Conservation (phyloP, 352 stramenopile species). For the Phytopythium oedochilum region DNA sequence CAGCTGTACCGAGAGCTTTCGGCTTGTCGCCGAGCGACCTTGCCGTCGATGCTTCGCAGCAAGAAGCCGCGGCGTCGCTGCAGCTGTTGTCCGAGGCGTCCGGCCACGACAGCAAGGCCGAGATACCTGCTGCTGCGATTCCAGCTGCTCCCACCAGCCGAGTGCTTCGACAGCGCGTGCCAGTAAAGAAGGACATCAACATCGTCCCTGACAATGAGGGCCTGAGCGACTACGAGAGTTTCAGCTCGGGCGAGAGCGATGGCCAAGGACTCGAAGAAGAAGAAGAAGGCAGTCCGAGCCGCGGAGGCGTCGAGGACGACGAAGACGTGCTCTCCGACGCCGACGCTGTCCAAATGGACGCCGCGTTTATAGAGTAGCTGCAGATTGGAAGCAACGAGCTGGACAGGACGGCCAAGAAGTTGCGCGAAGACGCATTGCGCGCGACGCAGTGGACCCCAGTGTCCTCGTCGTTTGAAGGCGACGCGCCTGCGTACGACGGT, state of each 20-base stretch:
- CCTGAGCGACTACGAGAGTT: too few species aligned
- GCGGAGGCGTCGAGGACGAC: background rate
- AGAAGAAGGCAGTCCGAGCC: too few species aligned
- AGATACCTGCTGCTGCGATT: too few species aligned
- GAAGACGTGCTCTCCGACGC: background rate
- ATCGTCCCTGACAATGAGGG: too few species aligned
- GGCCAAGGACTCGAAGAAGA: too few species aligned
- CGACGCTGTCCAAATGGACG: background rate
- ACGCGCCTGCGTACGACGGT: background rate
- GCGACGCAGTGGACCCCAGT: too few species aligned
- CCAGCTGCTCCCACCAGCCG: too few species aligned
- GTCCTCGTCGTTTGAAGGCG: slow-evolving; percentile 25
- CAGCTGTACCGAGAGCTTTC: slow-evolving; percentile 7
- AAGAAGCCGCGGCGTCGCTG: slow-evolving; percentile 7
- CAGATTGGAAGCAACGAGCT: background rate
- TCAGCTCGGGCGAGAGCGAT: too few species aligned
- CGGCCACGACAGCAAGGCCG: slow-evolving; percentile 1
- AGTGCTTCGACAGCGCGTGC: too few species aligned
- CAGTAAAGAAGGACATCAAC: too few species aligned
- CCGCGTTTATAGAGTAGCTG: background rate
- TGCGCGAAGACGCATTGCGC: too few species aligned
- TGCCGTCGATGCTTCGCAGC: slow-evolving; percentile 3
- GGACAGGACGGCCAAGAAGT: too few species aligned
- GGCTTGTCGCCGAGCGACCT: slow-evolving; percentile 6
- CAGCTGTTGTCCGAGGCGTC: slow-evolving; percentile 8